Conservation (phyloP, 108 stramenopile genomes). For the Nitzschia sp. region DNA sequence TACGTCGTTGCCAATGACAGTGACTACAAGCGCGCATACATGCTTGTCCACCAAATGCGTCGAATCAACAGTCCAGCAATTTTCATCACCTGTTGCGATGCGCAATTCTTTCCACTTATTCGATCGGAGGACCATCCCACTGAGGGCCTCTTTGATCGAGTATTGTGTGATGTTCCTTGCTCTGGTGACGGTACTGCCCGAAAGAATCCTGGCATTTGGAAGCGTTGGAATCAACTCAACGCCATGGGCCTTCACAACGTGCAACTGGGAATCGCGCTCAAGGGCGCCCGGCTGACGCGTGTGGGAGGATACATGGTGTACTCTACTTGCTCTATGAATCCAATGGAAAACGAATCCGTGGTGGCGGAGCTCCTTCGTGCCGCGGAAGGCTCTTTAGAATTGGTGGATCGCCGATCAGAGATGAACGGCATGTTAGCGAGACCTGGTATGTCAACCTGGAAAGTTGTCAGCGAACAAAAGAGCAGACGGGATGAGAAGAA, state of each 20-base stretch:
- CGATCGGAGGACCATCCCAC: conserved; percentile 39
- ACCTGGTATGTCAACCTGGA: conserved; percentile 90
- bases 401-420: conserved; percentile 75
- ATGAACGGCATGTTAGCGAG: conserved; percentile 78
- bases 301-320: conserved; percentile 94
- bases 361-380: conserved; percentile 85
- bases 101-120: conserved; percentile 84
- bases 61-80: conserved; percentile 87
- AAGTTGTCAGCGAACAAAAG: conserved; percentile 71
- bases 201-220: conserved; percentile 93
- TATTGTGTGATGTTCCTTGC: conserved; percentile 98
- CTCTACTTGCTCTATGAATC: conserved; percentile 97
- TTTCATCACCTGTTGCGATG: conserved; percentile 90
- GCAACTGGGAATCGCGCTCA: conserved; percentile 84
- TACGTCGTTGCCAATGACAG: conserved; percentile 96
- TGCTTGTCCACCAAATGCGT: conserved; percentile 93
- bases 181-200: conserved; percentile 97
- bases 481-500: conserved; percentile 54
- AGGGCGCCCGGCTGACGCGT: conserved; percentile 78
- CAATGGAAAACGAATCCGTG: conserved; percentile 98
- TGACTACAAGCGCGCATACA: conserved; percentile 93
- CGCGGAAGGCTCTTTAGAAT: conserved; percentile 75
- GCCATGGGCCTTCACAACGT: conserved; percentile 77
- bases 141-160: conserved; percentile 91
- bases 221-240: conserved; percentile 67